Conservation (phyloP, 768 basidiomycete genomes). For the Naganishia kalamii region DNA sequence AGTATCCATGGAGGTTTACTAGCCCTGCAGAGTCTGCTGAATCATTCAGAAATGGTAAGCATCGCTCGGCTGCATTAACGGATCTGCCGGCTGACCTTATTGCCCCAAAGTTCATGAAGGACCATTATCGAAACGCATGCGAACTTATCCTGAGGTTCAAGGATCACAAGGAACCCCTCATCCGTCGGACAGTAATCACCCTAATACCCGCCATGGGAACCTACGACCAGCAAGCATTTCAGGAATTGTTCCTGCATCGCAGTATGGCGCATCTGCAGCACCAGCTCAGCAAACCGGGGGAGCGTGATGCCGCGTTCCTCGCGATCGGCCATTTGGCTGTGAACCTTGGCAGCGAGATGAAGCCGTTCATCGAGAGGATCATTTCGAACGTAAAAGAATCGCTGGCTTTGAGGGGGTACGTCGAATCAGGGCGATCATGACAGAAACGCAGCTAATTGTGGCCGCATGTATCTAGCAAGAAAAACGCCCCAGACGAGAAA, state of each 20-base stretch:
- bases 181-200: constrained; percentile 89
- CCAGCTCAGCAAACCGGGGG: constrained; percentile 79
- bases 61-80: neutral
- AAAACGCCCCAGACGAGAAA: constrained; percentile 87
- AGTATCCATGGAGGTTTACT: constrained; percentile 86
- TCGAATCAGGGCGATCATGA: constrained; percentile 24
- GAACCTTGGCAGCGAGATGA: constrained; percentile 89
- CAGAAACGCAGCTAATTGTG: no score
- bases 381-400: constrained; percentile 83
- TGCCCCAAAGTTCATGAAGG: constrained; percentile 45
- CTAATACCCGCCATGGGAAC: constrained; percentile 90
- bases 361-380: constrained; percentile 84
- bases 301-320: constrained; percentile 85
- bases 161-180: constrained; percentile 74
- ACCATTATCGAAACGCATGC: constrained; percentile 68
- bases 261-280: constrained; percentile 86
- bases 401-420: constrained; percentile 77
- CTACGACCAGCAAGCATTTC: constrained; percentile 89
- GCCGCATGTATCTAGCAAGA: constrained; percentile 56
- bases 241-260: constrained; percentile 82
- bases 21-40: constrained; percentile 80
- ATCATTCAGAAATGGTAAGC: constrained; percentile 89
- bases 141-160: constrained; percentile 85
- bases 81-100: neutral
- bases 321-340: constrained; percentile 93